A percentile compares a stretch with the other conserved stretches of the same genome.
phyloP scores from a whole-genome alignment of 345 rosid species.

The Cardamine chenopodiifolia region DNA sequence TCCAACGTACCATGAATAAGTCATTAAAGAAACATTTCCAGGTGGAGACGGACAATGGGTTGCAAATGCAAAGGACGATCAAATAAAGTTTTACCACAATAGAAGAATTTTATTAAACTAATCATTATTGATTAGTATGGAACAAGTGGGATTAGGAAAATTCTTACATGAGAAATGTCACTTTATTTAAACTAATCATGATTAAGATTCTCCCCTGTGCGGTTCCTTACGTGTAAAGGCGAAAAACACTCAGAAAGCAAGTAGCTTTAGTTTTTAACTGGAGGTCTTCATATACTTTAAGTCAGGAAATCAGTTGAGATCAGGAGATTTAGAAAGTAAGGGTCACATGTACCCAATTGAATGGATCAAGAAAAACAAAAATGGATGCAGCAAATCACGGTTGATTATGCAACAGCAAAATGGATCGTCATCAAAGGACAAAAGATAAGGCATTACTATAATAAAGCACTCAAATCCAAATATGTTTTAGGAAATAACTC shows the following conservation, averaged over 20 bases:
- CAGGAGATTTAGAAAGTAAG: conserved; percentile 32
- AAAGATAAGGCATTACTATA: conserved; percentile 19
- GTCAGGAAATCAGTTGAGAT: conserved; percentile 33
- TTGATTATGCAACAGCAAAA: conserved; percentile 23
- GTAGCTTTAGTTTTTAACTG: conserved; percentile 43
- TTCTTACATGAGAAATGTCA: conserved; percentile 23
- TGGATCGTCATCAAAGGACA: conserved; percentile 9
- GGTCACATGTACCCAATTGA: conserved; percentile 42
- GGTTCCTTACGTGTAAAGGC: conserved; percentile 45
- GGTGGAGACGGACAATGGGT: conserved; percentile 42
- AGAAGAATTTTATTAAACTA: conserved; percentile 33
- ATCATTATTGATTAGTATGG: conserved; percentile 37
- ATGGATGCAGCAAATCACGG: conserved; percentile 40
- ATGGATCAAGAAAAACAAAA: conserved; percentile 10
- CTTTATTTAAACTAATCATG: conserved; percentile 40
- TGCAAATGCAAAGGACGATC: conserved; percentile 35
- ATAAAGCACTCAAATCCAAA: conserved; percentile 28
- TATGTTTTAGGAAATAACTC: conserved; percentile 14
- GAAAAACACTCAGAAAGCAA: conserved; percentile 37
- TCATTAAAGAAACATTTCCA: conserved; percentile 44
- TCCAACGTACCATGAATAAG: conserved; percentile 38
- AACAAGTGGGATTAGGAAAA: conserved; percentile 41
- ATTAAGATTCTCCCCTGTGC: conserved; percentile 40
- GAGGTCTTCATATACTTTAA: conserved; percentile 31
- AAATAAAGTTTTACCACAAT: conserved; percentile 25